phyloP scores from a whole-genome alignment of 1,139 yeast genomes.

The Yamadazyma atlantica region DNA sequence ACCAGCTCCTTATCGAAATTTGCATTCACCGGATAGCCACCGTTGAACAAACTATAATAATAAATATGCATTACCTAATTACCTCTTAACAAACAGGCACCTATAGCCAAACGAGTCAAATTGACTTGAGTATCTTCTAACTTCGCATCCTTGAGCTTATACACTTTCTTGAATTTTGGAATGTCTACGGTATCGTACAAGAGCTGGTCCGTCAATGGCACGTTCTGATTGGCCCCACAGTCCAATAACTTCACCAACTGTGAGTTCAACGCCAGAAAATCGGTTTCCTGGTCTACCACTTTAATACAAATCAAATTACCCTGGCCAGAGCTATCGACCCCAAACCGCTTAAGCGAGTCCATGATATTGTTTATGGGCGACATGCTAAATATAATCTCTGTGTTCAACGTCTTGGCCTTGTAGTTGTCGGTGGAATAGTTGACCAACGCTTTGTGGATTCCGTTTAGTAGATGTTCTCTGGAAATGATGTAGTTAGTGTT shows the following conservation, averaged over 20 bases:
- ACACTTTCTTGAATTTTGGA: slow-evolving; percentile 36
- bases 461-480: slow-evolving; percentile 33
- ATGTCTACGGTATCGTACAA: slow-evolving; percentile 25
- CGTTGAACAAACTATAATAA: background rate
- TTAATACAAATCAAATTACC: slow-evolving; percentile 31
- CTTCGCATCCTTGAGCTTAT: slow-evolving; percentile 37
- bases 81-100: slow-evolving; percentile 41
- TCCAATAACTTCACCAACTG: slow-evolving; percentile 19
- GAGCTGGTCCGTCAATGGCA: slow-evolving; percentile 24
- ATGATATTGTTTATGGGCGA: slow-evolving; percentile 45
- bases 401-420: slow-evolving; percentile 42
- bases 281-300: slow-evolving; percentile 17
- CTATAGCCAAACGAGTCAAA: slow-evolving; percentile 37
- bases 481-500: slow-evolving; percentile 40
- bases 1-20: slow-evolving; percentile 14
- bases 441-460: slow-evolving; percentile 35
- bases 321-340: slow-evolving; percentile 29
- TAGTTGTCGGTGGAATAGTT: slow-evolving; percentile 26
- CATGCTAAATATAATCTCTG: slow-evolving; percentile 42
- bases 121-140: slow-evolving; percentile 19
- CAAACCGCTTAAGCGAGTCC: slow-evolving; percentile 45
- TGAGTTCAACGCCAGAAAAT: slow-evolving; percentile 12
- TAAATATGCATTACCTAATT: slow-evolving; percentile 12
- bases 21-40: slow-evolving; percentile 15
- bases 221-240: slow-evolving; percentile 11